These are phyloP conservation scores for Lichtheimia ramosa DNA, from an alignment of 371 early-diverging fungal species.

Conservation along the genomic window DNA sequence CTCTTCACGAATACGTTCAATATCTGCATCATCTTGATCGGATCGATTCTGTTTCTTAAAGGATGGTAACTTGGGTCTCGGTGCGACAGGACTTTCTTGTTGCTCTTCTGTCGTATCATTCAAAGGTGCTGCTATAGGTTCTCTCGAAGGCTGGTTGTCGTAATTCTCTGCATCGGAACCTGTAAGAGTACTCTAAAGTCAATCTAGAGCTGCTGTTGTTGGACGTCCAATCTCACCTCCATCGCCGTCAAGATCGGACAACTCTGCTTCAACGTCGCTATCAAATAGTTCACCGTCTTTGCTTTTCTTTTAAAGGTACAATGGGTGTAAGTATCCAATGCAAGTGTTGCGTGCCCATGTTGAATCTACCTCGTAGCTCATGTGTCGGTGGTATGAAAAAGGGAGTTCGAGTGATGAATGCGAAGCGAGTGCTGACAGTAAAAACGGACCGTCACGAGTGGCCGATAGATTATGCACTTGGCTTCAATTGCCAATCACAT, in stretches of 20 bases:
- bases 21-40: slow-evolving; percentile 33
- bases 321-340: too few relatives aligned
- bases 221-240: slow-evolving; percentile 24
- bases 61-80: slow-evolving; percentile 31
- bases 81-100: slow-evolving; percentile 2
- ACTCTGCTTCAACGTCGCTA: slow-evolving; percentile 27
- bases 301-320: neutral
- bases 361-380: too few relatives aligned
- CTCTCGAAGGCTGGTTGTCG: slow-evolving; percentile 5
- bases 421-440: too few relatives aligned
- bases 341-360: too few relatives aligned
- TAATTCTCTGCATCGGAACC: slow-evolving; percentile 7
- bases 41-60: slow-evolving; percentile 40
- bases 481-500: too few relatives aligned
- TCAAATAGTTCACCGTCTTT: slow-evolving; percentile 13
- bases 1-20: slow-evolving; percentile 38
- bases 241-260: slow-evolving; percentile 50
- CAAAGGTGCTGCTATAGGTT: slow-evolving; percentile 22
- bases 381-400: too few relatives aligned
- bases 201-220: neutral
- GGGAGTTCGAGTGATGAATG: too few relatives aligned
- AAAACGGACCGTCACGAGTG: too few relatives aligned
- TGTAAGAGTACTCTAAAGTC: neutral
- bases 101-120: slow-evolving; percentile 4
- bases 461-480: too few relatives aligned